Percentiles rank a stretch among this genome's conserved stretches.
Evolutionary conservation across 208 protist species (phyloP).

Genomic region (Trypanosoma avium): DNA sequence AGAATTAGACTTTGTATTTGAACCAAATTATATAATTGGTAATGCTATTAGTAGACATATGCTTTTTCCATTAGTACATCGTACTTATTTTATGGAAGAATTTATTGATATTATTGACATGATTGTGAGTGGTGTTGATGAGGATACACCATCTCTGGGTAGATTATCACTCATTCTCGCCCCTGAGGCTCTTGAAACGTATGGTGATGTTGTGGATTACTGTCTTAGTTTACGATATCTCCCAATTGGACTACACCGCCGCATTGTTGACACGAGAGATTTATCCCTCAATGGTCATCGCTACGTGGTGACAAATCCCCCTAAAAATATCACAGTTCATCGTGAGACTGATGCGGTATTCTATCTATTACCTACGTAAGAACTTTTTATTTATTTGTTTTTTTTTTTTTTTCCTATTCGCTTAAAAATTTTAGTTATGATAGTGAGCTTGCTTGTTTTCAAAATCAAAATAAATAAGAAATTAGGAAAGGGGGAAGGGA

Average conservation of each 20-base stretch:
- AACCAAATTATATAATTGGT: constrained; percentile 83
- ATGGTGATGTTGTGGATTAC: constrained; percentile 72
- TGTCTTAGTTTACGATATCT: constrained; percentile 64
- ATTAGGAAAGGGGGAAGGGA: no score
- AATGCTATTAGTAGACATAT: constrained; percentile 81
- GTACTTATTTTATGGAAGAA: constrained; percentile 81
- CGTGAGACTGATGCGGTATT: constrained; percentile 66
- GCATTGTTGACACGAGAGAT: constrained; percentile 56
- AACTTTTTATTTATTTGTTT: no score
- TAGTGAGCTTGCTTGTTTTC: no score
- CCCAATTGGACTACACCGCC: constrained; percentile 71
- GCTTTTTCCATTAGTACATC: constrained; percentile 67
- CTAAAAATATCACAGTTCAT: constrained; percentile 50
- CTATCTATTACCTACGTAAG: constrained; percentile 35
- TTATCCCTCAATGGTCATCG: constrained; percentile 67
- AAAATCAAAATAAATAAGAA: no score
- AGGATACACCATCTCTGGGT: constrained; percentile 57
- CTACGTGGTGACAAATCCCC: constrained; percentile 82
- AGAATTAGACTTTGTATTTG: constrained; percentile 75
- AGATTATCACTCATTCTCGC: constrained; percentile 52
- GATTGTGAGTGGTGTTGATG: constrained; percentile 64
- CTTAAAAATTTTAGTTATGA: no score
- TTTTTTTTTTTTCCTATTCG: no score
- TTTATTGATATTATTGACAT: constrained; percentile 81
- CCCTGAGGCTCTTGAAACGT: constrained; percentile 56